Conservation (phyloP, 169 alveolate species). For the Besnoitia besnoiti region DNA sequence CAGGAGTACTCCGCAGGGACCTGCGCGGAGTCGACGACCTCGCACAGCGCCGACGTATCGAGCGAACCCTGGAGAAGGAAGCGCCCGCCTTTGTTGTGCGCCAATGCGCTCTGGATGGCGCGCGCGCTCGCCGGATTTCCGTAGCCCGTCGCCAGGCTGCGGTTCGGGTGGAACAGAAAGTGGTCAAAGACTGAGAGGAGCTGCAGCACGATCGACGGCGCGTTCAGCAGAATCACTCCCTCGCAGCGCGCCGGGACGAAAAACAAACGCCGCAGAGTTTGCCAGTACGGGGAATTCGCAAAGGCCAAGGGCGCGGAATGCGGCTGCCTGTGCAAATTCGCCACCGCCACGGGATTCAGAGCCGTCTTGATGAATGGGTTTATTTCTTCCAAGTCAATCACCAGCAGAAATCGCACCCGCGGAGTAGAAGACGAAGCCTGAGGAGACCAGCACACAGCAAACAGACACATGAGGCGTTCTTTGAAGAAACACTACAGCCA, state of each 20-base stretch:
- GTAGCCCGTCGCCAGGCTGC: background rate
- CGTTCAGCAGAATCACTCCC: constrained; percentile 12
- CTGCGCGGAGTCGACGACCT: background rate
- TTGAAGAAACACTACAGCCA: background rate
- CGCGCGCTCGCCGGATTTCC: constrained; percentile 4
- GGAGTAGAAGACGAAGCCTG: background rate
- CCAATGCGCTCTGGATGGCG: background rate
- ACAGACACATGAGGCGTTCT: too few relatives aligned
- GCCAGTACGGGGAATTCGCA: background rate
- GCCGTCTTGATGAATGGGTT: background rate
- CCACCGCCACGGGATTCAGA: background rate
- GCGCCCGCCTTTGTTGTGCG: constrained; percentile 26
- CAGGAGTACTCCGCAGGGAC: background rate
- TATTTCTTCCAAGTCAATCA: background rate
- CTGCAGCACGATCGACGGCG: constrained; percentile 32
- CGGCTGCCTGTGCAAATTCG: constrained; percentile 4
- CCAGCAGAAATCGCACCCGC: constrained; percentile 17
- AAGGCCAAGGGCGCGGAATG: background rate
- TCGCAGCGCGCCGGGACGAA: constrained; percentile 25
- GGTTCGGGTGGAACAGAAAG: constrained; percentile 32
- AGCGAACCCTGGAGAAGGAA: background rate
- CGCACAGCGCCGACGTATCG: constrained; percentile 14
- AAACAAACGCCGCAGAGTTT: background rate
- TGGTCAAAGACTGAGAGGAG: constrained; percentile 5
- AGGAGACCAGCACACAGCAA: background rate